These are phyloP conservation scores for Scheffersomyces titani DNA, from an alignment of 1,139 yeast genomes.

Conservation along the genomic window DNA sequence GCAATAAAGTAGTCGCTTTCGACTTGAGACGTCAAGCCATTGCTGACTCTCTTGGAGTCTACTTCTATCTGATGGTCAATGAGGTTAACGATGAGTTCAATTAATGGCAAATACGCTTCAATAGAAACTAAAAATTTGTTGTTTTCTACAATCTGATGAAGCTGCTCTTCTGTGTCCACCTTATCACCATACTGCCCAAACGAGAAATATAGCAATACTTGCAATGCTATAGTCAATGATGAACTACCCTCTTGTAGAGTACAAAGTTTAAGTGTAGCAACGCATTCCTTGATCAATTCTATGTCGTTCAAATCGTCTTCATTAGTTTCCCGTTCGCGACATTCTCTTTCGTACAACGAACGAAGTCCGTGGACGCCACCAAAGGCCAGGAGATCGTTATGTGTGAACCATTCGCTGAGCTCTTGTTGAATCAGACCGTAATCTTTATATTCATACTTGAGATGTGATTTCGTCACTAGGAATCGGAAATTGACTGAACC, in stretches of 20 bases:
- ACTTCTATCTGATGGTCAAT: slow-evolving; percentile 14
- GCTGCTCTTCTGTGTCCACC: slow-evolving; percentile 33
- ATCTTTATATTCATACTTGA: slow-evolving; percentile 52
- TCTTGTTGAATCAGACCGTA: slow-evolving; percentile 44
- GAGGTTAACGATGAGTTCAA: slow-evolving; percentile 13
- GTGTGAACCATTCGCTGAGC: slow-evolving; percentile 65
- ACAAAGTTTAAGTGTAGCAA: background rate
- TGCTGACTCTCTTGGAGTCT: slow-evolving; percentile 6
- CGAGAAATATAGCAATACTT: slow-evolving; percentile 31
- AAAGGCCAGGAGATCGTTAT: slow-evolving; percentile 43
- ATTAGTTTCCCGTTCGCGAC: background rate
- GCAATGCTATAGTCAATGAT: slow-evolving; percentile 2
- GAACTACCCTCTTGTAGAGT: background rate
- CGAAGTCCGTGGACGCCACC: slow-evolving; percentile 22
- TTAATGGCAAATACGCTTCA: slow-evolving; percentile 11
- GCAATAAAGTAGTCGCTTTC: slow-evolving; percentile 31
- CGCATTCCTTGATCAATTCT: background rate
- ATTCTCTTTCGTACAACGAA: slow-evolving; percentile 9
- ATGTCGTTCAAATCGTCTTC: background rate
- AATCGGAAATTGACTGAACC: slow-evolving; percentile 22
- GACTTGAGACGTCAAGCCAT: background rate
- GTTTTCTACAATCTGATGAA: slow-evolving; percentile 15
- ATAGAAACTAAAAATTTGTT: slow-evolving; percentile 4
- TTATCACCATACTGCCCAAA: slow-evolving; percentile 44
- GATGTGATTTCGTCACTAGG: slow-evolving; percentile 33